Evolutionary conservation across 2,329 filamentous ascomycete species (phyloP).

Genomic region (Hortaea werneckii): DNA sequence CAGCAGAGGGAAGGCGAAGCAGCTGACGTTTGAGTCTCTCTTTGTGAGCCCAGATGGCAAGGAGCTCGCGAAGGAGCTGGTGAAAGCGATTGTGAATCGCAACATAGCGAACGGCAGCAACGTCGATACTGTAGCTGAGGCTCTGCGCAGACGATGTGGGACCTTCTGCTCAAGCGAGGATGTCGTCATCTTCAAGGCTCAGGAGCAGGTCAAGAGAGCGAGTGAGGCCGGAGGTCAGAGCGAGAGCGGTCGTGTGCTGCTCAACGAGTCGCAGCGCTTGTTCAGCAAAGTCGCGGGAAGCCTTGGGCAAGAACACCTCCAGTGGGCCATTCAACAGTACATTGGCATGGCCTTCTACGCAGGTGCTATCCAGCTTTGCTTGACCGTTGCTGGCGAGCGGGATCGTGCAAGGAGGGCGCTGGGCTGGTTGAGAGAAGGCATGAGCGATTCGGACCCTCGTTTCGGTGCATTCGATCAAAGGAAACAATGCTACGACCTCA

Average conservation of each 20-base stretch:
- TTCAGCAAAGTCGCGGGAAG: slow-evolving; percentile 83
- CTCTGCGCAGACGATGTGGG: slow-evolving; percentile 81
- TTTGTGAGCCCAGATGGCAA: slow-evolving; percentile 73
- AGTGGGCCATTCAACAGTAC: slow-evolving; percentile 69
- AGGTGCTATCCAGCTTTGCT: slow-evolving; percentile 73
- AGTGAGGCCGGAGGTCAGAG: slow-evolving; percentile 66
- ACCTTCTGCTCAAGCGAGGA: slow-evolving; percentile 97
- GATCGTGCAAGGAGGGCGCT: slow-evolving; percentile 81
- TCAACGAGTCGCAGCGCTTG: slow-evolving; percentile 80
- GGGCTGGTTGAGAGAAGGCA: slow-evolving; percentile 77
- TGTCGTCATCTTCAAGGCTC: slow-evolving; percentile 95
- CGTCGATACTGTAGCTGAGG: slow-evolving; percentile 92
- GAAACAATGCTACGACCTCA: slow-evolving; percentile 72
- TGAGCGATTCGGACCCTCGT: slow-evolving; percentile 60
- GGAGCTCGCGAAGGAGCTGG: slow-evolving; percentile 83
- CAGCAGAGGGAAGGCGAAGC: slow-evolving; percentile 57
- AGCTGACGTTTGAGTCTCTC: slow-evolving; percentile 77
- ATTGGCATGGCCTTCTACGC: slow-evolving; percentile 79
- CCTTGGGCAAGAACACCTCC: slow-evolving; percentile 64
- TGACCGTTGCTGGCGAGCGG: slow-evolving; percentile 71
- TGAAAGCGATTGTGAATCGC: slow-evolving; percentile 95
- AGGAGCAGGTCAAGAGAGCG: slow-evolving; percentile 85
- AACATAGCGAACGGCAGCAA: slow-evolving; percentile 96
- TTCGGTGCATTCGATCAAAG: slow-evolving; percentile 58
- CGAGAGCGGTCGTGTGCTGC: slow-evolving; percentile 64